Base-by-base conservation (phyloP, 176 grass and related monocot species). In the Urochloa ruziziensis region DNA sequence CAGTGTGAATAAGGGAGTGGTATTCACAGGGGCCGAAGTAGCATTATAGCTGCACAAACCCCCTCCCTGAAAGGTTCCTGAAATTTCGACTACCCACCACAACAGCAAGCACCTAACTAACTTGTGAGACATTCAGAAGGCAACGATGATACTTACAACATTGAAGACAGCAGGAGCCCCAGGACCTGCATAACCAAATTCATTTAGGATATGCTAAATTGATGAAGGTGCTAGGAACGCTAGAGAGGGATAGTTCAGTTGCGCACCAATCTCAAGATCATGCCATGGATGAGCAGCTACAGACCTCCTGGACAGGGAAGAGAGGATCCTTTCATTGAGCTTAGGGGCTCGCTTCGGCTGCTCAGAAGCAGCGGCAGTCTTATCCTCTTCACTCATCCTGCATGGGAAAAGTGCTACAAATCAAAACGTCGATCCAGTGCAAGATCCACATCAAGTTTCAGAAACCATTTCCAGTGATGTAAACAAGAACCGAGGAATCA, bases 241-340 rank as follows among this genome's bases (percentile, higher is more conserved):
- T 19, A 43, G 49, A 75, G 53, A 54, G 29, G 11, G 36, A 56
- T 34, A 44, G 17, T 23, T 12, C 6, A 71, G 6, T 4, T n/a
- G 11, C 56, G 6, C 73, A 96, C 93, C 93, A 34, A 96, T 91
- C 87, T 96, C 93, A 84, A 96, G 88, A 82, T 97, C 95, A 86
- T 92, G 94, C 94, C 94, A 97, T 5, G 95, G 90, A 88, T 97
- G 95, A 35, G 94, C 94, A 87, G 94, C 94, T 35, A 97, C 90
- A 1, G 94, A 92, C 77, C 94, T 91, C 85, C 90, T 94, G 6
- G 90, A 94, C 68, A 97, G 49, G 10, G 94, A 97, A 6, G 94
- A 97, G 37, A 97, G 80, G 44, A 97, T 97, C 90, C 94, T 94
- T 67, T 97, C 92, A 44, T 97, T 97, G 71, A 97, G 90, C 61